Evolutionary conservation across 2,329 filamentous ascomycete species (phyloP).

Genomic region (Microsporum ferrugineum): DNA sequence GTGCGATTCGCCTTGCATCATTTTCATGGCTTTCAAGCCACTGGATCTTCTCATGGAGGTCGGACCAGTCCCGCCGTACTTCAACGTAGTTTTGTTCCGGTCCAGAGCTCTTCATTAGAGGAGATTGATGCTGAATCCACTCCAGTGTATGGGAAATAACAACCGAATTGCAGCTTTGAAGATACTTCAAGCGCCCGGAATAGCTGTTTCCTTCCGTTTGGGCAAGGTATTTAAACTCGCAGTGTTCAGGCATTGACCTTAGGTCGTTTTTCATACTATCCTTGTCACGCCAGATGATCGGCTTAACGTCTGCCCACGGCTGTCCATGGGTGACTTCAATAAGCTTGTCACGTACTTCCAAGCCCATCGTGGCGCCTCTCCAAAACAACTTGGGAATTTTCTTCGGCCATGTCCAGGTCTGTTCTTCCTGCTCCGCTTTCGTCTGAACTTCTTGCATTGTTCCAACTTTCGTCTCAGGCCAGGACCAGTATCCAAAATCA

Average conservation of each 20-base stretch:
- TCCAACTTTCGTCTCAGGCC: constrained; percentile 39
- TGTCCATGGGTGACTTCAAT: constrained; percentile 29
- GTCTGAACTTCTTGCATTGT: constrained; percentile 34
- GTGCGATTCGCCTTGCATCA: constrained; percentile 40
- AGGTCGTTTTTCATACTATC: constrained; percentile 12
- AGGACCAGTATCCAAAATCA: constrained; percentile 45
- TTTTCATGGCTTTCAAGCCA: constrained; percentile 34
- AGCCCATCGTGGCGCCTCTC: constrained; percentile 36
- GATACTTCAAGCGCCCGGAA: constrained; percentile 44
- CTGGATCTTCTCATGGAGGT: constrained; percentile 38
- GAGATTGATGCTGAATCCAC: constrained; percentile 40
- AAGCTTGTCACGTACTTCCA: constrained; percentile 30
- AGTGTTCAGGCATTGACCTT: constrained; percentile 37
- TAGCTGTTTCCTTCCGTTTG: constrained; percentile 45
- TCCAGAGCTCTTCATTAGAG: constrained; percentile 23
- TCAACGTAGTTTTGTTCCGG: constrained; percentile 41
- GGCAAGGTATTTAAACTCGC: constrained; percentile 43
- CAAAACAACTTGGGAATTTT: constrained; percentile 30
- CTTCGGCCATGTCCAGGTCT: constrained; percentile 20
- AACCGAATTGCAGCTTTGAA: constrained; percentile 42
- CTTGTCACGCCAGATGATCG: constrained; percentile 33
- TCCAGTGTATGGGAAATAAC: constrained; percentile 39
- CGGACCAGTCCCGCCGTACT: constrained; percentile 45
- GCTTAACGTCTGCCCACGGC: constrained; percentile 38
- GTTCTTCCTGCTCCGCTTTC: constrained; percentile 29